Evolutionary conservation across 805 yeast genomes (phyloP), one percentile per base, ranked within the genome.

Genomic region (Starmerella khaoyaiensis): DNA sequence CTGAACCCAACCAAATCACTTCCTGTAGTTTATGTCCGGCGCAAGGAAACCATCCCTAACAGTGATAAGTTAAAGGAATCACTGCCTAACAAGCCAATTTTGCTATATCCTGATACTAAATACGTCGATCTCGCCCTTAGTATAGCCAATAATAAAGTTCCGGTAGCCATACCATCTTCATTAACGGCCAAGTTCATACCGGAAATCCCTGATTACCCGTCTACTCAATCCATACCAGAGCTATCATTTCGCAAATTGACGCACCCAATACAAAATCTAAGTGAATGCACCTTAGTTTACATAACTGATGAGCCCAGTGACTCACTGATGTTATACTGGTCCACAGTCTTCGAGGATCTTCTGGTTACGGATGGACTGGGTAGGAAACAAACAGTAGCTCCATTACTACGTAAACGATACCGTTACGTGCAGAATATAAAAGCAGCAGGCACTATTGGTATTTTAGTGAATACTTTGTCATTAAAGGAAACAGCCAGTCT

Each of bases 361-460:
- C 14, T 20, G 5, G 42, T 35, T 2, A 26, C 42, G 11, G 29
- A 32, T 20, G 36, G 37, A n/a, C 14, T 12, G 6, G 48, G 48
- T 7, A 24, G 21, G 7, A 14, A 10, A 7, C 29, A 21, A 3
- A 14, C 36, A n/a, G 29, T 93, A 1, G 72, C 67, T 49, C 84
- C 93, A 1, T 76, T 83, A 9, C 61, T 90, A 38, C 77, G 76
- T 77, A 76, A 77, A 48, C 68, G 98, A 24, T 90, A 90, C 54
- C 68, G 79, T 44, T 75, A 69, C 51, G 83, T 90, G 82, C 87
- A 80, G 53, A 65, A 77, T 52, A 94, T 96, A 0, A 68, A 95
- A 49, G 70, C 87, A 1, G 93, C 97, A 0, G 86, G 90, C 2
- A 87, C 97, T 1, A 68, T 90, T 23, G 98, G 98, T 2, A 72